Conservation (phyloP, 2,329 filamentous ascomycete genomes). For the Ascochyta pisi region DNA sequence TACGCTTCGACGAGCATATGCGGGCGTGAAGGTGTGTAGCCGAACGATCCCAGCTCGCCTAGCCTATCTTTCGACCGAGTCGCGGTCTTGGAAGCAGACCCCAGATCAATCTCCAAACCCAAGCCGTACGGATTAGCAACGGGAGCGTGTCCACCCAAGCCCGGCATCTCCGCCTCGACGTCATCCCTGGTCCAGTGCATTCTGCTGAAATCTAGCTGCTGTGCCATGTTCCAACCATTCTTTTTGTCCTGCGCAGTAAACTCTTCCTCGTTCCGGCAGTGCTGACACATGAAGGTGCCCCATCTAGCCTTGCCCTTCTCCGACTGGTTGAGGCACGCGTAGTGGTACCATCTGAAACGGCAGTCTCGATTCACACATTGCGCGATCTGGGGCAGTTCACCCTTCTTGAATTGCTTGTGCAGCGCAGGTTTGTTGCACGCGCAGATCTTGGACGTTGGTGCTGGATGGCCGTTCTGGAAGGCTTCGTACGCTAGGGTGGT, state of each 20-base stretch:
- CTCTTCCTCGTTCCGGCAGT: conserved; percentile 17
- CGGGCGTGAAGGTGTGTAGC: neutral
- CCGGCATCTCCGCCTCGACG: neutral
- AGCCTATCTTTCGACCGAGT: too few relatives aligned
- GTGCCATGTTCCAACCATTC: neutral
- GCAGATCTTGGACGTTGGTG: conserved; percentile 22
- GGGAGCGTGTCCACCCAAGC: neutral
- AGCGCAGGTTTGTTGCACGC: conserved; percentile 22
- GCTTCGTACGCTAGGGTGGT: neutral
- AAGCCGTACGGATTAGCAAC: neutral
- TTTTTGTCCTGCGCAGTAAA: neutral
- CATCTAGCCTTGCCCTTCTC: conserved; percentile 20
- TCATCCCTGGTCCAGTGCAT: neutral
- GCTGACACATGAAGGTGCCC: conserved; percentile 19
- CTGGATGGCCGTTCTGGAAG: neutral
- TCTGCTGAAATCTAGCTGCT: neutral
- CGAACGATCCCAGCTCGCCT: neutral
- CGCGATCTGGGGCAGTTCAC: conserved; percentile 10
- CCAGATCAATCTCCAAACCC: neutral
- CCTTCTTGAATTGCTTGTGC: conserved; percentile 3
- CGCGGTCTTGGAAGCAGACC: too few relatives aligned
- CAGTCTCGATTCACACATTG: conserved; percentile 29
- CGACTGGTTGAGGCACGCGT: conserved; percentile 25
- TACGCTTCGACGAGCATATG: conserved; percentile 7
- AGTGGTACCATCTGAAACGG: conserved; percentile 28